Evolutionary conservation across 2,329 filamentous ascomycete genomes (phyloP), one percentile per base, ranked within the genome.

Genomic region (Cytospora chrysosperma): DNA sequence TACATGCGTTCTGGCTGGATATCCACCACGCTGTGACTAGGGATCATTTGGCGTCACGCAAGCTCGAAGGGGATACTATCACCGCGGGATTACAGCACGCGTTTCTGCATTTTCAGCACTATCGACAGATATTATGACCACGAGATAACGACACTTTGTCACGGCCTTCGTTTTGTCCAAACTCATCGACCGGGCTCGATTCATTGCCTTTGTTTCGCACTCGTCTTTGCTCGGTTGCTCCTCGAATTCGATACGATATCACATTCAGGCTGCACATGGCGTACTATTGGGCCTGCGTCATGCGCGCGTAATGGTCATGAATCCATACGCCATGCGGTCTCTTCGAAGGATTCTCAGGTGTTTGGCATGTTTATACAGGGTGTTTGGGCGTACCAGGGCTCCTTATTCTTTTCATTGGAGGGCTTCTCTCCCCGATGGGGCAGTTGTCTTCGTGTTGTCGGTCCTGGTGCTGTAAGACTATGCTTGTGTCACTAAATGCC

Each of bases 1-100:
- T 63, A 65, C 56, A 58, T 49, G 63, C 57, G 63, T 65, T 69
- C 68, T 70, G 65, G 68, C 67, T 70, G 60, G 67, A 67, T 67
- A 70, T 67, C 61, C 64, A 65, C 52, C 59, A 49, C n/a, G 56
- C 54, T 59, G 37, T 47, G 34, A 56, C 50, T 56, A 59, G 49
- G 55, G 32, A 56, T 49, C 47, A 34, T 51, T 57, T 53, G 47
- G 28, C 40, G 37, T 50, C 49, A 49, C 56, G 57, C 24, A 58
- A 47, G 32, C 30, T 63, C 32, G 54, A 56, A 63, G 27, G 47
- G 15, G 50, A 52, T 40, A 54, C 27, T 55, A 56, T 17, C 28
- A 50, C 24, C 52, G 61, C 54, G 50, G 54, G 17, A 50, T n/a
- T 50, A 60, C 62, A 65, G 61, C 34, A 65, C 64, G 56, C 57